Conservation (phyloP, 2,329 filamentous ascomycete genomes). For the Epichloe sylvatica region DNA sequence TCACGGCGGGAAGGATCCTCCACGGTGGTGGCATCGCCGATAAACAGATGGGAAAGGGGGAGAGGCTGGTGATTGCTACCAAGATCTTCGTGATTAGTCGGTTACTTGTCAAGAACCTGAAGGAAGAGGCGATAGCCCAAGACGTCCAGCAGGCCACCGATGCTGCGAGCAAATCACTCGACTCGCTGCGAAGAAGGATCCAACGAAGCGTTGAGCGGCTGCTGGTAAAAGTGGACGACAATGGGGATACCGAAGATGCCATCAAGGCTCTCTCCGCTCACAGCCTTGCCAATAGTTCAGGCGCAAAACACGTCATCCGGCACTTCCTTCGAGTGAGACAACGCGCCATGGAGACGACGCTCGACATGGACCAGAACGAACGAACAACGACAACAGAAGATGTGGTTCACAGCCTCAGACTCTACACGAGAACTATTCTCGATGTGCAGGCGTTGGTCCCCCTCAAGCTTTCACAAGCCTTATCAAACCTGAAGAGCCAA, state of each 20-base stretch:
- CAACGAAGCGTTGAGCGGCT: conserved; percentile 55
- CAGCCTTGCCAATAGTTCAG: conserved; percentile 66
- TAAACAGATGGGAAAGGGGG: conserved; percentile 25
- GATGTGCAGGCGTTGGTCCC: conserved; percentile 68
- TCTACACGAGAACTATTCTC: conserved; percentile 65
- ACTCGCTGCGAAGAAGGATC: conserved; percentile 47
- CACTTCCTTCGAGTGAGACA: conserved; percentile 65
- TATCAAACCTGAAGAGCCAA: conserved; percentile 53
- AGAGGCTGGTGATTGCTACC: conserved; percentile 42
- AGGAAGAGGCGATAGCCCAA: conserved; percentile 27
- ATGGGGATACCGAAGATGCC: conserved; percentile 36
- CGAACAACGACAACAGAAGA: conserved; percentile 27
- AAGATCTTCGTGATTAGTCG: conserved; percentile 66
- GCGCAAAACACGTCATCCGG: conserved; percentile 61
- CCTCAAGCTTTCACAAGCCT: conserved; percentile 52
- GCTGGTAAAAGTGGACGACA: conserved; percentile 46
- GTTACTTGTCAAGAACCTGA: conserved; percentile 60
- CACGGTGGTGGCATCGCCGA: conserved; percentile 23
- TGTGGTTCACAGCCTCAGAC: conserved; percentile 50
- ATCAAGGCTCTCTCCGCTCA: conserved; percentile 69
- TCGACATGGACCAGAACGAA: conserved; percentile 37
- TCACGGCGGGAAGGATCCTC: conserved; percentile 36
- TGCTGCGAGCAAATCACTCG: conserved; percentile 48
- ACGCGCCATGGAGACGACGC: conserved; percentile 49
- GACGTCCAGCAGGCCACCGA: conserved; percentile 34